These are phyloP conservation scores for Lagenidium giganteum DNA, from an alignment of 352 stramenopile species.

Conservation along the genomic window DNA sequence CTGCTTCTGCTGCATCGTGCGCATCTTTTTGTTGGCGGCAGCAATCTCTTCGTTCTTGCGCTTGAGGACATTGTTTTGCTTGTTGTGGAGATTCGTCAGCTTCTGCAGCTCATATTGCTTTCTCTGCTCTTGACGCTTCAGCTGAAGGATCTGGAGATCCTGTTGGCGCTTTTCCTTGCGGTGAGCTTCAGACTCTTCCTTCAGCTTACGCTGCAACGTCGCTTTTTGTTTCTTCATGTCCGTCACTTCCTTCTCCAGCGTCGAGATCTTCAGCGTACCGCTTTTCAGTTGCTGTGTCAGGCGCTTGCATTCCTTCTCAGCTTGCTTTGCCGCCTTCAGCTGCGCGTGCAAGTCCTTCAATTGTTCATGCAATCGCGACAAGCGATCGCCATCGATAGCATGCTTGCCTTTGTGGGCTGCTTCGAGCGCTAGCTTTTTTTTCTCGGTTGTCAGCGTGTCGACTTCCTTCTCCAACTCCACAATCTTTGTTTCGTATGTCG, in stretches of 20 bases:
- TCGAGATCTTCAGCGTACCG: constrained; percentile 39
- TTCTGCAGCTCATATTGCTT: constrained; percentile 57
- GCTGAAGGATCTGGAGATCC: constrained; percentile 38
- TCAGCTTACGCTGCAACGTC: constrained; percentile 30
- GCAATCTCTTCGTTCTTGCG: constrained; percentile 52
- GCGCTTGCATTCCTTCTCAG: constrained; percentile 31
- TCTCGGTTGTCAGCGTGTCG: constrained; percentile 18
- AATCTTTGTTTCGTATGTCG: constrained; percentile 40
- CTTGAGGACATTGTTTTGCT: constrained; percentile 46
- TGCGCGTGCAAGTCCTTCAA: constrained; percentile 23
- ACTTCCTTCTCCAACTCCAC: constrained; percentile 25
- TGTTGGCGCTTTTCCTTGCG: constrained; percentile 40
- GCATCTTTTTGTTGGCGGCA: constrained; percentile 37
- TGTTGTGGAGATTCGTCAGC: constrained; percentile 24
- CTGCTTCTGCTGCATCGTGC: constrained; percentile 22
- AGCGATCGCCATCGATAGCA: neutral
- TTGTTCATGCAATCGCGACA: constrained; percentile 12
- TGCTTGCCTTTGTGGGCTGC: constrained; percentile 5
- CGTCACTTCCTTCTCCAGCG: constrained; percentile 35
- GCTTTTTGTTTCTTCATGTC: constrained; percentile 46
- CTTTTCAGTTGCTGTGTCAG: constrained; percentile 25
- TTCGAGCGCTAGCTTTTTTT: constrained; percentile 20
- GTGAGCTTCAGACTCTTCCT: constrained; percentile 28
- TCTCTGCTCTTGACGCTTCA: constrained; percentile 54
- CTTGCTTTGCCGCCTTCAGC: constrained; percentile 28